These are phyloP conservation scores for Sophora flavescens DNA, from an alignment of 306 rosid species.

Conservation along the genomic window DNA sequence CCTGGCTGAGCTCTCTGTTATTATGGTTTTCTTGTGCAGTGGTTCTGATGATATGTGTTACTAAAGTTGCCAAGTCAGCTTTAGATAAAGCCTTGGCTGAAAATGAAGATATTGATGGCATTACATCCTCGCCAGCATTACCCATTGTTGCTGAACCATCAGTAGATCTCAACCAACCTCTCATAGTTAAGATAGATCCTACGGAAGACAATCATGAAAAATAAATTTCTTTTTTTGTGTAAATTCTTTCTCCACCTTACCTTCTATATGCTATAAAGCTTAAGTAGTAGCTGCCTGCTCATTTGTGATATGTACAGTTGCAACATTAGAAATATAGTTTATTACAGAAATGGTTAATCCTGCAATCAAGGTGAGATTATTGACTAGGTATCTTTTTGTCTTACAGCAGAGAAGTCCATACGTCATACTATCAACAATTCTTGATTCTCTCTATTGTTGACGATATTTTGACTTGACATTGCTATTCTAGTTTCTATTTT, in stretches of 20 bases:
- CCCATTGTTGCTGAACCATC: slow-evolving; percentile 68
- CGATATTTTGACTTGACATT: background rate
- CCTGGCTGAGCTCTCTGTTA: slow-evolving; percentile 27
- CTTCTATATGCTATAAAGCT: slow-evolving; percentile 45
- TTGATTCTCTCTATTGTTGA: background rate
- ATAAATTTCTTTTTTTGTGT: slow-evolving; percentile 58
- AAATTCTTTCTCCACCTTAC: slow-evolving; percentile 65
- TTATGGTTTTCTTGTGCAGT: slow-evolving; percentile 69
- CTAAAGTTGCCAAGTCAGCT: slow-evolving; percentile 86
- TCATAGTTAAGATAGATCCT: slow-evolving; percentile 75
- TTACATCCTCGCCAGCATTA: slow-evolving; percentile 52
- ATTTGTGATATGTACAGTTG: slow-evolving; percentile 63
- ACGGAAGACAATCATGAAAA: slow-evolving; percentile 64
- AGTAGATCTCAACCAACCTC: slow-evolving; percentile 76
- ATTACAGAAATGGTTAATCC: slow-evolving; percentile 45
- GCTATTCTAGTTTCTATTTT: background rate
- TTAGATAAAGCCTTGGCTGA: slow-evolving; percentile 94
- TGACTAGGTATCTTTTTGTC: slow-evolving; percentile 27
- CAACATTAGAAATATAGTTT: slow-evolving; percentile 52
- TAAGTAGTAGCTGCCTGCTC: slow-evolving; percentile 45
- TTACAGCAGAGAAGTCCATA: slow-evolving; percentile 29
- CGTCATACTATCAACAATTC: slow-evolving; percentile 29
- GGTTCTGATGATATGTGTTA: slow-evolving; percentile 77
- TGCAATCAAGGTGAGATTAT: slow-evolving; percentile 37
- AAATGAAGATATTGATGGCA: slow-evolving; percentile 65